phyloP scores from a whole-genome alignment of 2,329 filamentous ascomycete species.

The Onygenales sp. region DNA sequence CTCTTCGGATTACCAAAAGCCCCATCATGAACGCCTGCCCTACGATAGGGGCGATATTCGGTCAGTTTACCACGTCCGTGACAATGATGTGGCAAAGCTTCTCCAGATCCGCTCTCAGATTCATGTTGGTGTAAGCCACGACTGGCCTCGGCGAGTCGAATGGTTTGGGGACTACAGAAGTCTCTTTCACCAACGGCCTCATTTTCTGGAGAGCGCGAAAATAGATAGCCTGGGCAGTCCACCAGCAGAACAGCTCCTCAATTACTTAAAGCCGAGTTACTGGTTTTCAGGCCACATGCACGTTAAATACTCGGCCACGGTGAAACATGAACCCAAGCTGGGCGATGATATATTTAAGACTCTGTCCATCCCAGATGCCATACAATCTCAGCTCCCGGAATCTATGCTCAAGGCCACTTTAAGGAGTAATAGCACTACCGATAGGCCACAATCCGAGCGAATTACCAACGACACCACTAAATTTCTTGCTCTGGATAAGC shows the following conservation, averaged over 20 bases:
- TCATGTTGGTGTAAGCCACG: constrained; percentile 83
- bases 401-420: background rate
- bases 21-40: constrained; percentile 76
- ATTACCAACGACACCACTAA: constrained; percentile 71
- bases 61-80: constrained; percentile 79
- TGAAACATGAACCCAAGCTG: constrained; percentile 32
- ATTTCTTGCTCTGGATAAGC: constrained; percentile 90
- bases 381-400: background rate
- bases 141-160: constrained; percentile 85
- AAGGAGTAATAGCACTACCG: constrained; percentile 24
- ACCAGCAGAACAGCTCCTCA: constrained; percentile 70
- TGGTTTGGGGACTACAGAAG: constrained; percentile 58
- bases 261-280: constrained; percentile 67
- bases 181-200: constrained; percentile 63
- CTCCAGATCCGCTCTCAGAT: constrained; percentile 72
- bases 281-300: constrained; percentile 96
- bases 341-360: background rate
- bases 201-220: constrained; percentile 65
- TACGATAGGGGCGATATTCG: constrained; percentile 68
- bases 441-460: constrained; percentile 55
- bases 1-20: constrained; percentile 70
- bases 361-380: background rate
- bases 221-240: constrained; percentile 67
- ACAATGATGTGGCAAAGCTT: constrained; percentile 79
- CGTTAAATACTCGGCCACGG: constrained; percentile 65